Base-by-base conservation (phyloP, 2,329 filamentous ascomycete species). In the Aspergillus novoparasiticus region DNA sequence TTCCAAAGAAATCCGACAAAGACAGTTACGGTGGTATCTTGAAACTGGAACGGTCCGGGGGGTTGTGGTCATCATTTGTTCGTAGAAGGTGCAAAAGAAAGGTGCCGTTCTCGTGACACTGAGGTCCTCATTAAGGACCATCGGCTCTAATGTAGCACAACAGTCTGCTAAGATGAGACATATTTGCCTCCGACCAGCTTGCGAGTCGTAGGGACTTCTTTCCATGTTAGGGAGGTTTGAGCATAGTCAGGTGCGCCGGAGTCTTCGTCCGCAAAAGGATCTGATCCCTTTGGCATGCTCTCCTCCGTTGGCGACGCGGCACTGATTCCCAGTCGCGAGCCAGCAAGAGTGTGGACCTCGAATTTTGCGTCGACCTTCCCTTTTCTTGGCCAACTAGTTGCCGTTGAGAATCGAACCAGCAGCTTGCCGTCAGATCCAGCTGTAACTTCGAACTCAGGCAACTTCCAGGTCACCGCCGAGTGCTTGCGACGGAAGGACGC, bases 301-400 rank as follows among this genome's bases (percentile, higher is more conserved):
- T 69, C 70, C 11, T 69, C 65, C 26, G 63, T 51, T 28, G 66
- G 56, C 50, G 74, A 70, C 59, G 76, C 62, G 61, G 75, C 67
- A 66, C 83, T 76, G 78, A 93, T 82, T 5, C 87, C 89, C 61
- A 97, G 86, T 11, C 88, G 88, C 67, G 87, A 90, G 0, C 86
- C 86, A 0, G 80, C 79, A 45, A 85, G 81, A 2, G 81, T 84
- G 53, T 73, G 75, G 26, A 90, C 81, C 75, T 97, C 93, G 88
- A 94, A 97, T 61, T 89, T 84, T 0, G 92, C 92, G 76, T 99
- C 94, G 10, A 96, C 85, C 59, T 87, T 88, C 0, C 93, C 93
- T 6, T 91, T 87, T 66, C 87, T 88, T 0, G 91, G 89, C 70
- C 87, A 87, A 58, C 87, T 84, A 28, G 87, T 87, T 39, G 94